A percentile compares a stretch with the other conserved stretches of the same genome.
Conservation (phyloP, 495 filamentous ascomycete species). For the Tuber aestivum region DNA sequence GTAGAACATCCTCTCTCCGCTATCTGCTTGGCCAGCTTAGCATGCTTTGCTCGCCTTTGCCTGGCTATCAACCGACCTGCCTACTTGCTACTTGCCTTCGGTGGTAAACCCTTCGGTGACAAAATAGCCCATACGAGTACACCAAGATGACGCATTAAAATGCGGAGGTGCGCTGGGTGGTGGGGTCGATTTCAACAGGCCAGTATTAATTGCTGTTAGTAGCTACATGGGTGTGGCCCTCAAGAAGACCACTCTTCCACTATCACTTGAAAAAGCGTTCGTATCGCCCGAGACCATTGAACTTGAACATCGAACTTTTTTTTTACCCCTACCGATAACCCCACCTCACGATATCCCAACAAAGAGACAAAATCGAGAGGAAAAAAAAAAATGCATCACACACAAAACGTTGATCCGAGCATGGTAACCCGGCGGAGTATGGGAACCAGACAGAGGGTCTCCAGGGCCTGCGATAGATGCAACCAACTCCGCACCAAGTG, state of each 20-base stretch:
- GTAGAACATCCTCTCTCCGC: not conserved
- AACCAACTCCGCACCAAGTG: constrained; percentile 92
- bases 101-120: constrained; percentile 4
- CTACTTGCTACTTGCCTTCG: not conserved
- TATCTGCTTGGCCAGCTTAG: not conserved
- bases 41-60: constrained; percentile 1
- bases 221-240: not conserved
- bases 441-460: constrained; percentile 35
- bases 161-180: constrained; percentile 3
- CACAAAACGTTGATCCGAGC: constrained; percentile 24
- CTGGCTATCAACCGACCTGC: not conserved
- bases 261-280: constrained; percentile 2
- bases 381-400: constrained; percentile 3
- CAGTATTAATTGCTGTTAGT: not conserved
- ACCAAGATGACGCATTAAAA: constrained; percentile 1
- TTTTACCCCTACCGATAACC: not conserved
- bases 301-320: not conserved
- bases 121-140: not conserved
- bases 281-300: not conserved
- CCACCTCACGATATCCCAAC: not conserved
- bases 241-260: constrained; percentile 4
- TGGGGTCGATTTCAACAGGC: not conserved
- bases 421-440: constrained; percentile 31
- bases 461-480: constrained; percentile 66
- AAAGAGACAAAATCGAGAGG: not conserved